phyloP scores from a whole-genome alignment of 176 grass and related monocot genomes.

The Phyllostachys edulis region DNA sequence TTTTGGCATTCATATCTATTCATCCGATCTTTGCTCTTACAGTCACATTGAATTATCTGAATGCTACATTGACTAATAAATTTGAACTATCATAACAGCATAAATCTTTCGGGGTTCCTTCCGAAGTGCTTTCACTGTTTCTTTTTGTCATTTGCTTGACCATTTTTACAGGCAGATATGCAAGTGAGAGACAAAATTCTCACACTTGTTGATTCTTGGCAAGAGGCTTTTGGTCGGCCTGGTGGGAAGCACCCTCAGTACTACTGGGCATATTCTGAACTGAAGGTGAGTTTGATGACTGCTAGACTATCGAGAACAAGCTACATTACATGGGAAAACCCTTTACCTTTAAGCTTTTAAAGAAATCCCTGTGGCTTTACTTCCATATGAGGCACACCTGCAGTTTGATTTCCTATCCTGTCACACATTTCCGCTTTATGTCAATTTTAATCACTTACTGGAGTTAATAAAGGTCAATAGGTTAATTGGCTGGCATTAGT shows the following conservation, averaged over 20 bases:
- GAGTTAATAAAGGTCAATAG: too few species aligned
- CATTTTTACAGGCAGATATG: conserved; percentile 49
- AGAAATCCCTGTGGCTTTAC: too few species aligned
- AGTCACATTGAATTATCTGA: neutral
- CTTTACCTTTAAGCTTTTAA: too few species aligned
- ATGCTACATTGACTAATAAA: conserved; percentile 6
- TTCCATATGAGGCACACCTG: too few species aligned
- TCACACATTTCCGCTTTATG: too few species aligned
- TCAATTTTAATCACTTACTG: too few species aligned
- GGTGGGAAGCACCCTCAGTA: conserved; percentile 71
- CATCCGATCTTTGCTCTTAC: neutral
- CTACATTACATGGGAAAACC: too few species aligned
- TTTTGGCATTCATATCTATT: neutral
- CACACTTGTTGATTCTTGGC: conserved; percentile 73
- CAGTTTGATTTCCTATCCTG: too few species aligned
- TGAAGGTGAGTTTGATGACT: conserved; percentile 50
- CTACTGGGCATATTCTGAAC: conserved; percentile 76
- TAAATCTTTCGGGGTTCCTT: neutral
- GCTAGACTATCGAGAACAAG: too few species aligned
- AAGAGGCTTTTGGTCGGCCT: conserved; percentile 84
- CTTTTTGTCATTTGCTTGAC: neutral
- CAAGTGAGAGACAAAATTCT: conserved; percentile 76
- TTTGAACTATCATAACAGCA: neutral
- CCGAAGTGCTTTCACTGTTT: neutral
- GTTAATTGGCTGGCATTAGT: too few species aligned